phyloP scores from a whole-genome alignment of 164 flowering plant genomes.

The Cinnamomum chago region DNA sequence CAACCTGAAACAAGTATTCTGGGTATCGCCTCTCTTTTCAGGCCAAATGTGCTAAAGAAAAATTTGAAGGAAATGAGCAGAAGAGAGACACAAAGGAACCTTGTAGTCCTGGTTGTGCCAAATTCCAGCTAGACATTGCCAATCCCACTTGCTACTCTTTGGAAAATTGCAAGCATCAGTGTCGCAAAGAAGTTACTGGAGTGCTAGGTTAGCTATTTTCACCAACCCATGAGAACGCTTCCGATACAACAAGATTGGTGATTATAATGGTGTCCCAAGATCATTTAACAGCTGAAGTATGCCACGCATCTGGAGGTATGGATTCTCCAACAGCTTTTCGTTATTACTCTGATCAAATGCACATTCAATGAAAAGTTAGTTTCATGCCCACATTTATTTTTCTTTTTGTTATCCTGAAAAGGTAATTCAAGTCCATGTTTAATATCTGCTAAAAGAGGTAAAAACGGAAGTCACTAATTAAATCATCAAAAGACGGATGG shows the following conservation, averaged over 20 bases:
- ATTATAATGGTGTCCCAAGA: constrained; percentile 35
- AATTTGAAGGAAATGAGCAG: too few relatives aligned
- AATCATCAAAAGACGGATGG: neutral
- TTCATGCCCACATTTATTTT: neutral
- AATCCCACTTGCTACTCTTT: constrained; percentile 9
- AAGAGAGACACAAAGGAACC: neutral
- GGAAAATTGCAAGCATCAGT: constrained; percentile 15
- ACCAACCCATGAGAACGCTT: constrained; percentile 7
- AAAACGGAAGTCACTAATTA: neutral
- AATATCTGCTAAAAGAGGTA: neutral
- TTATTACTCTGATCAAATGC: constrained; percentile 73
- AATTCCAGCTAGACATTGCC: neutral
- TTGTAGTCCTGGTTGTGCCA: neutral
- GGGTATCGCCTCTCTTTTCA: neutral
- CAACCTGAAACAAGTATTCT: neutral
- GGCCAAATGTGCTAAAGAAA: neutral
- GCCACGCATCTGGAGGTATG: constrained; percentile 98
- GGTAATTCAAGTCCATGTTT: neutral
- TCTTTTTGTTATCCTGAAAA: neutral
- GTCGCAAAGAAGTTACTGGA: neutral
- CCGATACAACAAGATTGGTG: neutral
- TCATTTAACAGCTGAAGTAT: constrained; percentile 86
- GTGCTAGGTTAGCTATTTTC: neutral
- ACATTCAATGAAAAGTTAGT: neutral
- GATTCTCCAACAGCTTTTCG: constrained; percentile 95